Evolutionary conservation across 2,329 filamentous ascomycete genomes (phyloP), one percentile per base, ranked within the genome.

Genomic region (Cryoendolithus antarcticus): DNA sequence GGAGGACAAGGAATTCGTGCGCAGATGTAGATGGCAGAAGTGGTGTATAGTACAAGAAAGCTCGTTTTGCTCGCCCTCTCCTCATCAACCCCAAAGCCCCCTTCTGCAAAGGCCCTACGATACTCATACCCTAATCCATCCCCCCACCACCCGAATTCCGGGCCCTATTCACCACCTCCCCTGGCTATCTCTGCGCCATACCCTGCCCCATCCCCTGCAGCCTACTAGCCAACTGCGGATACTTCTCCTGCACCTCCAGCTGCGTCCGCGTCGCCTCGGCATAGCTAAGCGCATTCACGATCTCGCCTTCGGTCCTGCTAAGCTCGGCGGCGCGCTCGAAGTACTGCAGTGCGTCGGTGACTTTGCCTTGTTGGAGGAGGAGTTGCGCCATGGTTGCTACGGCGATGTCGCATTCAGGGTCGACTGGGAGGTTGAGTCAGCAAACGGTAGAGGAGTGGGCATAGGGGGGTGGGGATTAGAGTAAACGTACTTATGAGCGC

Each of bases 381-480:
- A 98, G 77, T 65, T 98, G 91, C 8, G 91, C 91, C 86, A 98
- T 95, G 39, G 91, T 98, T 38, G 91, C 91, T 32, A 98, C 91
- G 32, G 91, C 91, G 57, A 98, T 98, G 56, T 98, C 91, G 60
- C 91, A 98, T 62, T 98, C 91, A 15, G 91, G 91, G 56, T 98
- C 91, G 60, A 98, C 88, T 94, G 52, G 7, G 19, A 3, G 3
- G 1, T 2, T 47, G 13, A n/a, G 32, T 30, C 48, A 48, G 35
- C 10, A n/a, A n/a, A n/a, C n/a, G n/a, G n/a, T n/a, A 15, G 2
- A 21, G 27, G 7, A 5, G 4, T 10, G 9, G 31, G 10, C n/a
- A 19, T 4, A 7, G 27, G 28, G 9, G 29, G 2, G 5, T 33
- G 4, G 5, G 9, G 10, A 3, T n/a, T n/a, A n/a, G n/a, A n/a